Conservation (phyloP, 495 filamentous ascomycete genomes). For the Penicillium flavigenum region DNA sequence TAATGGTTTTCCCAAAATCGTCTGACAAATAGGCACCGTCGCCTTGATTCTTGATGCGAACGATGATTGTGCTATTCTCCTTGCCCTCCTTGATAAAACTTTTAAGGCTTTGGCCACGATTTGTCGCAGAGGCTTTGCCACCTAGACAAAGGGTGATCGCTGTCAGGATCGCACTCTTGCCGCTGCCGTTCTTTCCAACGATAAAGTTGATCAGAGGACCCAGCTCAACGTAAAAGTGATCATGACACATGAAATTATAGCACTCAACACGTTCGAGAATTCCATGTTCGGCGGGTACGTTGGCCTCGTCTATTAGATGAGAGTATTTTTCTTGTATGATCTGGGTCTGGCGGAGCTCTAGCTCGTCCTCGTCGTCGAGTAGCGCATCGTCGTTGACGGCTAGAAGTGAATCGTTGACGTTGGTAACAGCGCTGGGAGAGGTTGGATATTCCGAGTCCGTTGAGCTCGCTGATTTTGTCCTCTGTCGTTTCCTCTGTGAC, state of each 20-base stretch:
- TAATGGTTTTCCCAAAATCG: slow-evolving; percentile 80
- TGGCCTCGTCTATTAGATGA: slow-evolving; percentile 56
- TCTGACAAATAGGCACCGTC: slow-evolving; percentile 80
- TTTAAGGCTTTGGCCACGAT: slow-evolving; percentile 87
- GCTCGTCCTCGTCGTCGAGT: slow-evolving; percentile 46
- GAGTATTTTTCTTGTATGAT: slow-evolving; percentile 59
- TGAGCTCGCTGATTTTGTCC: slow-evolving; percentile 16
- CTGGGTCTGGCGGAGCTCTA: slow-evolving; percentile 70
- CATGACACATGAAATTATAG: slow-evolving; percentile 95
- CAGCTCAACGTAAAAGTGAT: slow-evolving; percentile 71
- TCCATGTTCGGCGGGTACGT: slow-evolving; percentile 75
- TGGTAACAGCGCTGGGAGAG: slow-evolving; percentile 26
- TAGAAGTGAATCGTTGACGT: slow-evolving; percentile 30
- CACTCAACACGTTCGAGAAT: slow-evolving; percentile 82
- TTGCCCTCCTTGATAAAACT: slow-evolving; percentile 88
- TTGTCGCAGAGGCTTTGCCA: slow-evolving; percentile 92
- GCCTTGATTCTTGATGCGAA: slow-evolving; percentile 87
- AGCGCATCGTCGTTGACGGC: slow-evolving; percentile 35
- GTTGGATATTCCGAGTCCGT: slow-evolving; percentile 21
- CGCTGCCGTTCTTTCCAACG: slow-evolving; percentile 94
- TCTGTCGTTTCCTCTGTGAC: slow-evolving; percentile 43
- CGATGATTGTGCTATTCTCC: slow-evolving; percentile 63
- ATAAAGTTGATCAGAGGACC: slow-evolving; percentile 97
- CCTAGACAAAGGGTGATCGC: slow-evolving; percentile 92
- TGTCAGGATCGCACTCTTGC: slow-evolving; percentile 97